A percentile compares a stretch with the other conserved stretches of the same genome.
phyloP scores from a whole-genome alignment of 192 early-diverging fungal species.

The Linnemannia elongata region DNA sequence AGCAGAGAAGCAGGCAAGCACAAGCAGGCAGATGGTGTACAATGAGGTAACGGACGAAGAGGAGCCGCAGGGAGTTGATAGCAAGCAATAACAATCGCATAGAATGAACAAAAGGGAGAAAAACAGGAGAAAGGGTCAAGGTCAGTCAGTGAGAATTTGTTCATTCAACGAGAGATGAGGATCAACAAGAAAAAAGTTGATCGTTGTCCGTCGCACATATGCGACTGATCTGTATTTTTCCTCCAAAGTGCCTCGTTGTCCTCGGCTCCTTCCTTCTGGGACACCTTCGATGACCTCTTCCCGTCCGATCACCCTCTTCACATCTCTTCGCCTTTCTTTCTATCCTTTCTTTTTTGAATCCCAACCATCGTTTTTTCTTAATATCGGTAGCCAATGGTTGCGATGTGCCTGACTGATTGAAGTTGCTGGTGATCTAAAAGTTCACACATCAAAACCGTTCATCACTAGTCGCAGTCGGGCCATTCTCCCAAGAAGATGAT shows the following conservation, averaged over 20 bases:
- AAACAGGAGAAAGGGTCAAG: neutral
- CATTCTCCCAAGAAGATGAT: neutral
- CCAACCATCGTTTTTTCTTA: neutral
- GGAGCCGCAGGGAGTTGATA: neutral
- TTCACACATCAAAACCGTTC: too few species aligned
- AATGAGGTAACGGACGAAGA: constrained; percentile 4
- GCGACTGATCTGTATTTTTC: neutral
- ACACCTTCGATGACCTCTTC: neutral
- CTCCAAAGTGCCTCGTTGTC: neutral
- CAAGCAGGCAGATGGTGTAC: constrained; percentile 2
- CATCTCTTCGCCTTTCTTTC: too few species aligned
- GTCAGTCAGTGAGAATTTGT: constrained; percentile 1
- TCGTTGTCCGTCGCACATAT: neutral
- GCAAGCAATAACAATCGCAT: neutral
- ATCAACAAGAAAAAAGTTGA: neutral
- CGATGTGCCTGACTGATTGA: neutral
- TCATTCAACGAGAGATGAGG: neutral
- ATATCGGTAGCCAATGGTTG: neutral
- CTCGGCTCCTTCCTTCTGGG: neutral
- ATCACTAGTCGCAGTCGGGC: too few species aligned
- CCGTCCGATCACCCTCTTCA: too few species aligned
- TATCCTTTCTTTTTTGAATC: neutral
- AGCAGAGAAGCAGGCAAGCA: neutral
- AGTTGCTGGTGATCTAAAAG: neutral
- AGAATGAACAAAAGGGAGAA: neutral